These are phyloP conservation scores for Mrakia gelida DNA, from an alignment of 768 basidiomycete genomes.

Conservation along the genomic window DNA sequence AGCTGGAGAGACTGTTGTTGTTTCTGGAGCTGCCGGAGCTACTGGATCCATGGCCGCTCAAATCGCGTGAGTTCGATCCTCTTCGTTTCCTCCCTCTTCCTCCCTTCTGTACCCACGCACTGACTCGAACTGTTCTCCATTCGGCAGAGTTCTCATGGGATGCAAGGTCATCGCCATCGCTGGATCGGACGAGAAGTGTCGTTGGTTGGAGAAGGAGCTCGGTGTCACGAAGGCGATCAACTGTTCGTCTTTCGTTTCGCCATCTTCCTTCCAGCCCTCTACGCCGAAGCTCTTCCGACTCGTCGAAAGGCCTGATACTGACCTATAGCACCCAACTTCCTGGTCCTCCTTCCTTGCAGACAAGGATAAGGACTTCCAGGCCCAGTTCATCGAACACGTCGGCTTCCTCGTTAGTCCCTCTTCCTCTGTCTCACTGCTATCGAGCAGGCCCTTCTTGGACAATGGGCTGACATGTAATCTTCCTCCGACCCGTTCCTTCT, in stretches of 20 bases:
- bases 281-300: neutral
- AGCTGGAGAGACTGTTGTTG: slow-evolving; percentile 75
- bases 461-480: neutral
- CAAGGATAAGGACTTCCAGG: slow-evolving; percentile 49
- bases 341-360: slow-evolving; percentile 1
- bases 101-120: neutral
- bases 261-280: neutral
- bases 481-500: neutral
- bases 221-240: slow-evolving; percentile 79
- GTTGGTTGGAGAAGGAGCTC: slow-evolving; percentile 65
- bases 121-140: neutral
- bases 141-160: neutral
- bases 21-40: slow-evolving; percentile 86
- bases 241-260: slow-evolving; percentile 42
- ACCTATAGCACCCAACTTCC: neutral
- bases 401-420: slow-evolving; percentile 14
- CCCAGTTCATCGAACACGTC: slow-evolving; percentile 60
- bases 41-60: slow-evolving; percentile 58
- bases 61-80: slow-evolving; percentile 6
- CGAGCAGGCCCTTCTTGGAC: neutral
- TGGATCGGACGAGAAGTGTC: slow-evolving; percentile 75
- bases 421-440: neutral
- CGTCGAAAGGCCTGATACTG: neutral
- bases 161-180: slow-evolving; percentile 80
- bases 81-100: neutral